phyloP scores from a whole-genome alignment of 2,329 filamentous ascomycete species.

The Fusarium lyarnte region DNA sequence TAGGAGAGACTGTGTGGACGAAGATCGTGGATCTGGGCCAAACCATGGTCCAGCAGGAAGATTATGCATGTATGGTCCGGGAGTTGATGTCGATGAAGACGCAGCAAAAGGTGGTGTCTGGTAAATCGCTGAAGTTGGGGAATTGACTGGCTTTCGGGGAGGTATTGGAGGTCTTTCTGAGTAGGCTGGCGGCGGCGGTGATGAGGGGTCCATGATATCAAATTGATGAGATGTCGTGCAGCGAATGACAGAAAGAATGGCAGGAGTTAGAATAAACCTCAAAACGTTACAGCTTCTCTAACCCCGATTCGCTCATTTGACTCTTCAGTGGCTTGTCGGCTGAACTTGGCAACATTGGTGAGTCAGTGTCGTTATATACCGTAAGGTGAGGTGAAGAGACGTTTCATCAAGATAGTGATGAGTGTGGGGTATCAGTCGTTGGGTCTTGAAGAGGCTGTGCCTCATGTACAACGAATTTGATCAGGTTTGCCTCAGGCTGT shows the following conservation, averaged over 20 bases:
- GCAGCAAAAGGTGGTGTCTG: slow-evolving; percentile 5
- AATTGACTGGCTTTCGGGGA: slow-evolving; percentile 23
- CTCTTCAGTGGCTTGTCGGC: neutral
- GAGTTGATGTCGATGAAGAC: neutral
- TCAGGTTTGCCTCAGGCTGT: neutral
- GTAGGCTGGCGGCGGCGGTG: slow-evolving; percentile 29
- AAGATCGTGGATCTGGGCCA: slow-evolving; percentile 57
- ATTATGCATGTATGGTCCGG: neutral
- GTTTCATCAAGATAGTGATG: neutral
- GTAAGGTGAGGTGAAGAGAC: neutral
- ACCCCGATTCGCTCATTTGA: neutral
- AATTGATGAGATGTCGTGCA: neutral
- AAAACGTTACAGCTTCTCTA: neutral
- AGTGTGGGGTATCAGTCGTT: slow-evolving; percentile 22
- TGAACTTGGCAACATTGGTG: neutral
- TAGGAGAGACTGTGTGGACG: slow-evolving; percentile 58
- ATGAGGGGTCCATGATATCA: slow-evolving; percentile 12
- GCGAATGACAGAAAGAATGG: neutral
- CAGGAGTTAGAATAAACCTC: neutral
- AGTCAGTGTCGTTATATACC: neutral
- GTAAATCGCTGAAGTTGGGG: slow-evolving; percentile 7
- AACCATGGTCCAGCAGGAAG: slow-evolving; percentile 29
- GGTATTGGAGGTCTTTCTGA: slow-evolving; percentile 25
- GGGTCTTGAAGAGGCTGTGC: slow-evolving; percentile 13
- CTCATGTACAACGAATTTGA: slow-evolving; percentile 7